Evolutionary conservation across 805 yeast genomes (phyloP), one percentile per base, ranked within the genome.

Genomic region (Teunomyces kruisii): DNA sequence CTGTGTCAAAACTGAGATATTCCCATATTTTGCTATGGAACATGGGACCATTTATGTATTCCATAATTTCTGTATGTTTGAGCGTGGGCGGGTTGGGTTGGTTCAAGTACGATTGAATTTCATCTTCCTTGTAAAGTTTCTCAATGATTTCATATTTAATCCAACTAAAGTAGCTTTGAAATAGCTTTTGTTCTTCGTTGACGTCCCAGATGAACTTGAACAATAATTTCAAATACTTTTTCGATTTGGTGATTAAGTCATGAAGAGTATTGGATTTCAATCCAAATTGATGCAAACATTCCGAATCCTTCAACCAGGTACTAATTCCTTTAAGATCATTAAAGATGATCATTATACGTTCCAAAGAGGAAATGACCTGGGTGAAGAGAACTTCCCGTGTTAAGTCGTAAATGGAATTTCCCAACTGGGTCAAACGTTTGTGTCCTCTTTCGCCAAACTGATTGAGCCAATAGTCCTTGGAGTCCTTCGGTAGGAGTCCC

Each of bases 381-480:
- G 78, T 68, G 44, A 78, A 76, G 1, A 80, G 51, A 0, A 68
- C 59, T 44, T 79, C 75, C 43, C 81, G 64, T 0, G 76, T 62
- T 37, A 65, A 65, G 35, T 82, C 84, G 54, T 77, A 83, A 10
- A 76, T 67, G 1, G 70, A 61, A 29, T 70, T 73, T 0, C 86
- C 84, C 13, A 74, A 42, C 42, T 72, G 74, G 2, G 65, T 63
- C 78, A 88, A 78, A 51, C 79, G 70, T 49, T 76, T 79, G 14
- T 79, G 58, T 24, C 87, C 87, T 49, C 86, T 67, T 49, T 84
- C 89, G 0, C 88, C 90, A 28, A 86, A 65, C 39, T 81, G 79
- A 52, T 83, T 83, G 16, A 78, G 72, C 56, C 86, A 65, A 81
- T 83, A 86, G 45, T 79, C 81, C 47, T 72, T 74, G 1, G 80